These are phyloP conservation scores for Zizania palustris DNA, from an alignment of 202 grass and related monocot species.

Conservation along the genomic window DNA sequence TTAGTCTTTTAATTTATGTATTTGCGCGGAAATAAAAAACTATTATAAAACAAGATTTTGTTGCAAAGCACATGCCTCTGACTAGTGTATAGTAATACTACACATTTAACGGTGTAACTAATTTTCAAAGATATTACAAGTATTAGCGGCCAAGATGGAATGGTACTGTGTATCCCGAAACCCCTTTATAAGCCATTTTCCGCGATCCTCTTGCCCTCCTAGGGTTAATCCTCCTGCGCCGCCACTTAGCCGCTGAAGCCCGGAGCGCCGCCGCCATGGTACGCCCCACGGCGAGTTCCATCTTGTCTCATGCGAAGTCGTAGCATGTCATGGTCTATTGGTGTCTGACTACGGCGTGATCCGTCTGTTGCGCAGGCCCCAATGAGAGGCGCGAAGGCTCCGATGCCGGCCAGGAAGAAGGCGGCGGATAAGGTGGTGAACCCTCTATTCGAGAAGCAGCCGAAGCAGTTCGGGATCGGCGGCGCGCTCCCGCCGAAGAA, in stretches of 20 bases:
- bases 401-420: conserved; percentile 41
- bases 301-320: neutral
- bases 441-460: conserved; percentile 81
- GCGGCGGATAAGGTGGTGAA: conserved; percentile 38
- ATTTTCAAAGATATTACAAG: too few relatives aligned
- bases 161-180: neutral
- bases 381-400: conserved; percentile 47
- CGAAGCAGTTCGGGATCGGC: conserved; percentile 89
- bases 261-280: conserved; percentile 4
- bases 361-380: conserved; percentile 37
- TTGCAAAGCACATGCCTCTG: too few relatives aligned
- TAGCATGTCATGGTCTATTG: neutral
- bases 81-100: too few relatives aligned
- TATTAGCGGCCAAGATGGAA: conserved; percentile 2
- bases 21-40: too few relatives aligned
- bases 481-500: conserved; percentile 77
- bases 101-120: too few relatives aligned
- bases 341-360: neutral
- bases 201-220: neutral
- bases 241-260: neutral
- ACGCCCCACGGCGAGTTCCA: neutral
- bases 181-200: neutral
- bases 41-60: too few relatives aligned
- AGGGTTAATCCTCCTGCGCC: neutral
- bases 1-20: too few relatives aligned